Evolutionary conservation across 2,329 filamentous ascomycete genomes (phyloP), one percentile per base, ranked within the genome.

Genomic region (Stemphylium vesicarium): DNA sequence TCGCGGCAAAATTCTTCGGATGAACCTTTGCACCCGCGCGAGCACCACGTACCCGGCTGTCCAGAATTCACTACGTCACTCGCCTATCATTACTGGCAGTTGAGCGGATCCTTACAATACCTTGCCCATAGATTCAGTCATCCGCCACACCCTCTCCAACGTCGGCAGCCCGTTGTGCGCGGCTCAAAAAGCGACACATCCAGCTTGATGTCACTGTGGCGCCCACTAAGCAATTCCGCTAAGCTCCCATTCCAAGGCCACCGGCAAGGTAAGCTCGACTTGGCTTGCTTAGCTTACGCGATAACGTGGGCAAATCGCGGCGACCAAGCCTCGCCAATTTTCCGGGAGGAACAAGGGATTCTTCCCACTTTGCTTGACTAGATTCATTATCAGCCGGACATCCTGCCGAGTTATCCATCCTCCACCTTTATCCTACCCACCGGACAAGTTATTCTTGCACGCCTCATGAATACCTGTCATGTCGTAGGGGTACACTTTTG

Each of bases 201-300:
- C n/a, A 51, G 24, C 41, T 39, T 51, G 41, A 51, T 50, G 48
- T 51, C 52, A 55, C 52, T 45, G 52, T 51, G 52, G 51, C 52
- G 41, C 31, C 36, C 51, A 20, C 45, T 53, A 53, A 49, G 39
- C 51, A 38, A 22, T 8, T 16, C 31, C n/a, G 52, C 47, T 51
- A 55, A 55, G 52, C 52, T 45, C 31, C 31, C 16, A 26, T 9
- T 26, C 42, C 50, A 52, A 52, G 49, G 49, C 41, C 7, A 32
- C 43, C 43, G 16, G 38, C 31, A 35, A 31, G 26, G 44, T 44
- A 53, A 53, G 39, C 52, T 43, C 32, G 41, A 37, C 52, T 55
- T 55, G 52, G 52, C 52, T 45, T 55, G 52, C 52, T 51, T 55
- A 55, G 51, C 51, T 37, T 37, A 53, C 50, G 50, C 45, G 42